A percentile compares a stretch with the other conserved stretches of the same genome.
phyloP scores from a whole-genome alignment of 352 stramenopile species.

The Phytophthora pisi region DNA sequence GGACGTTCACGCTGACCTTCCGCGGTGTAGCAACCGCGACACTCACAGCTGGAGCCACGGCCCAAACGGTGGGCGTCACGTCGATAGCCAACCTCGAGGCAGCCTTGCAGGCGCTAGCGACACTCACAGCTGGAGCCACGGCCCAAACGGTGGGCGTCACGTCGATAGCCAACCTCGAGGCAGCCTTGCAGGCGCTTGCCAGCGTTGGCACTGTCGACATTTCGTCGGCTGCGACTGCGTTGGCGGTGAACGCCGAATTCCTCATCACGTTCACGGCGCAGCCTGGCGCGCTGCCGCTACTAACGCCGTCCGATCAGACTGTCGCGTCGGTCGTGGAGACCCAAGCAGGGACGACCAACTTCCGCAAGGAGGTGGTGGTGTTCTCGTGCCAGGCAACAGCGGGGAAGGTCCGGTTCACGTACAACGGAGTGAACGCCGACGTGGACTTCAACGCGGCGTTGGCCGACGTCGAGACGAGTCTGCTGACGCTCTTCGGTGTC shows the following conservation, averaged over 20 bases:
- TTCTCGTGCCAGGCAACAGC: conserved; percentile 52
- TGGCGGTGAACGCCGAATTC: conserved; percentile 36
- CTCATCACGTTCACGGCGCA: conserved; percentile 63
- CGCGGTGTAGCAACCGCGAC: conserved; percentile 37
- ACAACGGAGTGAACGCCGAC: conserved; percentile 16
- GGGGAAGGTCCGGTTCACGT: conserved; percentile 44
- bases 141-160: conserved; percentile 36
- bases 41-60: conserved; percentile 20
- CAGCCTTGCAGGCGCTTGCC: conserved; percentile 35
- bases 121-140: conserved; percentile 19
- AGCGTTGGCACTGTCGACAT: conserved; percentile 56
- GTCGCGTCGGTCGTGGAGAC: conserved; percentile 38
- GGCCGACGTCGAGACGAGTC: conserved; percentile 36
- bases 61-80: conserved; percentile 35
- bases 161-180: conserved; percentile 37
- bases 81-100: conserved; percentile 38
- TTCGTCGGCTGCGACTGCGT: conserved; percentile 29
- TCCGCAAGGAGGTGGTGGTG: conserved; percentile 68
- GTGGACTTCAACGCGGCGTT: conserved; percentile 39
- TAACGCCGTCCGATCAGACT: conserved; percentile 22
- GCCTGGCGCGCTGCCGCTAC: conserved; percentile 51
- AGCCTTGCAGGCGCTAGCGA: too few relatives aligned
- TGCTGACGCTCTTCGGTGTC: conserved; percentile 56
- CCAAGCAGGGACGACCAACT: conserved; percentile 53
- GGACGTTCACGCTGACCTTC: conserved; percentile 63